phyloP scores from a whole-genome alignment of 768 basidiomycete genomes.

The Chiua virens region DNA sequence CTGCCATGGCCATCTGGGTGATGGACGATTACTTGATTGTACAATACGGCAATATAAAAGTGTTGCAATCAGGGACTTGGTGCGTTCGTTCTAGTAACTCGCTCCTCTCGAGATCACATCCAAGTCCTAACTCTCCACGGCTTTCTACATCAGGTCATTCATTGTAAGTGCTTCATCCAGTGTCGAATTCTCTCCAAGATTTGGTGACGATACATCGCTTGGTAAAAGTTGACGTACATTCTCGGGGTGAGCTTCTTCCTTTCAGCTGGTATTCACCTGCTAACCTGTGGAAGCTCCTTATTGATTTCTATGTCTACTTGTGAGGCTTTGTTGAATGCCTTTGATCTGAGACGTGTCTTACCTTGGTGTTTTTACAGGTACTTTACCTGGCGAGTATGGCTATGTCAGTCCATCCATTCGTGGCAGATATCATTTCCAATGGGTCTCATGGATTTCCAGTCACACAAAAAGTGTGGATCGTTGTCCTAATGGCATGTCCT shows the following conservation, averaged over 20 bases:
- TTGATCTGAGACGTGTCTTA: not conserved
- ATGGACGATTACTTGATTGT: constrained; percentile 25
- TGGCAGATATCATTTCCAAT: not conserved
- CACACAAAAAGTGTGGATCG: constrained; percentile 12
- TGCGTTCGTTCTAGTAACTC: constrained; percentile 12
- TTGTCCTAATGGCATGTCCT: constrained; percentile 17
- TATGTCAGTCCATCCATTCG: constrained; percentile 16
- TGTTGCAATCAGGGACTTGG: constrained; percentile 18
- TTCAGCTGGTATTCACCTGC: not conserved
- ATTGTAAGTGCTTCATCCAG: constrained; percentile 12
- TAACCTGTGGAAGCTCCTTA: constrained; percentile 19
- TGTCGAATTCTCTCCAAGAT: not conserved
- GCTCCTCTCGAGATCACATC: not conserved
- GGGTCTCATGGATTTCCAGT: constrained; percentile 12
- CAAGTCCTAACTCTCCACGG: not conserved
- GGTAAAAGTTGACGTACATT: constrained; percentile 17
- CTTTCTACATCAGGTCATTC: constrained; percentile 7
- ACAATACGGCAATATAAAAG: constrained; percentile 10
- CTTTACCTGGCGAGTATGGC: constrained; percentile 31
- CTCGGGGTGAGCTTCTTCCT: constrained; percentile 20
- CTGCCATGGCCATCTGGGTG: constrained; percentile 21
- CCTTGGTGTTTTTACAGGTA: constrained; percentile 11
- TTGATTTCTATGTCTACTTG: constrained; percentile 30
- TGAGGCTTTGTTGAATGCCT: not conserved
- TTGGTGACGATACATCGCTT: not conserved